Conservation (phyloP, 1,284 basidiomycete genomes). For the Tylopilus orsonianus region DNA sequence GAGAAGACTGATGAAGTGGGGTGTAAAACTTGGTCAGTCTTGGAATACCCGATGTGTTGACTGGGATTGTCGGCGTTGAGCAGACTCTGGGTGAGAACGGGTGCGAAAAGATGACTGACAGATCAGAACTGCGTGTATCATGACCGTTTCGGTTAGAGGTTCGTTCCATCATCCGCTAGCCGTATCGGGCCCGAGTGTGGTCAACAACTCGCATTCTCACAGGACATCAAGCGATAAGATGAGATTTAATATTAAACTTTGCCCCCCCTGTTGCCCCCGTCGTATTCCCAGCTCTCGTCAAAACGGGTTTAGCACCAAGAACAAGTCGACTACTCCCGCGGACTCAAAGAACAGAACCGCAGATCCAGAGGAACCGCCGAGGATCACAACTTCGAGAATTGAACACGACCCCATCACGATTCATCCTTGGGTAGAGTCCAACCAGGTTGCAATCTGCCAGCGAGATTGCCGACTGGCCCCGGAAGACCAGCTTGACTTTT, state of each 20-base stretch:
- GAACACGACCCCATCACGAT: slow-evolving; percentile 25
- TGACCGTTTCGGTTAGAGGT: slow-evolving; percentile 33
- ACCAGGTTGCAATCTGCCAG: slow-evolving; percentile 74
- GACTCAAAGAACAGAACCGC: too few relatives aligned
- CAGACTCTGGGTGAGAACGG: slow-evolving; percentile 43
- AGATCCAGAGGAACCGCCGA: neutral
- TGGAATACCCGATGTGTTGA: slow-evolving; percentile 87
- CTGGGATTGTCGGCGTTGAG: slow-evolving; percentile 41
- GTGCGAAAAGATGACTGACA: slow-evolving; percentile 45
- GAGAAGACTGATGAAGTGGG: slow-evolving; percentile 72
- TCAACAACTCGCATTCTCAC: slow-evolving; percentile 1
- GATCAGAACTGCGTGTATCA: slow-evolving; percentile 89
- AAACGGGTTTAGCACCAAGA: neutral
- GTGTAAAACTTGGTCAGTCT: slow-evolving; percentile 97
- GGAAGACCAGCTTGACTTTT: slow-evolving; percentile 83
- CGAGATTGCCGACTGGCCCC: slow-evolving; percentile 87
- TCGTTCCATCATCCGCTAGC: too few relatives aligned
- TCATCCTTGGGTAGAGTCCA: slow-evolving; percentile 74
- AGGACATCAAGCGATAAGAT: slow-evolving; percentile 2
- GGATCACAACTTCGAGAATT: neutral
- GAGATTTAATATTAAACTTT: slow-evolving; percentile 6
- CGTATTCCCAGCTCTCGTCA: neutral
- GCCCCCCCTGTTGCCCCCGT: neutral
- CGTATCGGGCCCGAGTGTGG: too few relatives aligned
- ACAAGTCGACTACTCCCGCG: neutral